These are phyloP conservation scores for Claviceps cyperi DNA, from an alignment of 2,329 filamentous ascomycete species.

Conservation along the genomic window DNA sequence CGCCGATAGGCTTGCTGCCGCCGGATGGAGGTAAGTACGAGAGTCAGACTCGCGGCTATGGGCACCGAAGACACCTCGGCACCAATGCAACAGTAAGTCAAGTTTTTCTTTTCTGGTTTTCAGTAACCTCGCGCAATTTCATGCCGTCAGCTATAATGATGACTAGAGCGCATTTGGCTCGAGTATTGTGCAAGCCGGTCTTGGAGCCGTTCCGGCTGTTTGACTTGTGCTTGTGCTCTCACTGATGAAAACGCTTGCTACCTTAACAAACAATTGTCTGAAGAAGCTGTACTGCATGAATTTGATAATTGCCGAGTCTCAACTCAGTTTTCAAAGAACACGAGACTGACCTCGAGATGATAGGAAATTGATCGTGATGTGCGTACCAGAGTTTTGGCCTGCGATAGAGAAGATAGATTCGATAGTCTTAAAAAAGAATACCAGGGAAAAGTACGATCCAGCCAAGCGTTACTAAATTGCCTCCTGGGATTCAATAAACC, in stretches of 20 bases:
- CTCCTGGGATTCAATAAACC: slow-evolving; percentile 5
- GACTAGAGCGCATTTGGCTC: slow-evolving; percentile 99
- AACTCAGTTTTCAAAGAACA: background rate
- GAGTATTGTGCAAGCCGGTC: slow-evolving; percentile 64
- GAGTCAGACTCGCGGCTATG: background rate
- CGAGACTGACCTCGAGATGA: slow-evolving; percentile 1
- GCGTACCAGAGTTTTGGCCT: slow-evolving; percentile 68
- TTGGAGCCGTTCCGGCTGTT: slow-evolving; percentile 64
- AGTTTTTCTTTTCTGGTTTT: background rate
- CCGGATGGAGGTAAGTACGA: slow-evolving; percentile 75
- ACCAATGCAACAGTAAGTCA: background rate
- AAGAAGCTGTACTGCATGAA: slow-evolving; percentile 25
- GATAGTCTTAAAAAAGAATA: slow-evolving; percentile 71
- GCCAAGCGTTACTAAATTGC: slow-evolving; percentile 1
- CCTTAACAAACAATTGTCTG: slow-evolving; percentile 79
- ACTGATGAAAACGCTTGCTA: slow-evolving; percentile 99
- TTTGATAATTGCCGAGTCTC: background rate
- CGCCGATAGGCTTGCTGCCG: slow-evolving; percentile 69
- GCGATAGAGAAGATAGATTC: slow-evolving; percentile 83
- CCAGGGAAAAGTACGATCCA: slow-evolving; percentile 59
- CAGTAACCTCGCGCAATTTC: background rate
- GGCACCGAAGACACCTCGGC: background rate
- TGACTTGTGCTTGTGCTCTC: slow-evolving; percentile 50
- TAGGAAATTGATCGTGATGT: slow-evolving; percentile 12
- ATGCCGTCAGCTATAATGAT: slow-evolving; percentile 49